These are phyloP conservation scores for Suhomyces bribrorum DNA, from an alignment of 1,139 yeast genomes.

Conservation along the genomic window DNA sequence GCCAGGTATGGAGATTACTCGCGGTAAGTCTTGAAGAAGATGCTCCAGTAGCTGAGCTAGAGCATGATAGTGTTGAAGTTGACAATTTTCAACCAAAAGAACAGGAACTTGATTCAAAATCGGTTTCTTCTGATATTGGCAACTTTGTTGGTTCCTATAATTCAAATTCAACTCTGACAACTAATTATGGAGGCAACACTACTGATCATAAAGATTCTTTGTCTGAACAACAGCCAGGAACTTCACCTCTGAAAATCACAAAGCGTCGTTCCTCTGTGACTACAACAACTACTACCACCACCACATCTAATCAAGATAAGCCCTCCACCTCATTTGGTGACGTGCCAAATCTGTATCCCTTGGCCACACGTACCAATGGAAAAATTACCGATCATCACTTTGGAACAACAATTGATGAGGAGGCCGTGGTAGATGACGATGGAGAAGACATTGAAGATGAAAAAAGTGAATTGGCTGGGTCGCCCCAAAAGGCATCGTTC, in stretches of 20 bases:
- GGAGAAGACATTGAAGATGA: neutral
- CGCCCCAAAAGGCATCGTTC: neutral
- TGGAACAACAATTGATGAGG: constrained; percentile 18
- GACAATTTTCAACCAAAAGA: neutral
- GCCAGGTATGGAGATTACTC: constrained; percentile 72
- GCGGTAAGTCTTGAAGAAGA: constrained; percentile 57
- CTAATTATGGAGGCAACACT: constrained; percentile 36
- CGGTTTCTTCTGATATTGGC: constrained; percentile 44
- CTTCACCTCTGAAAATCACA: no score
- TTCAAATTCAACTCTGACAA: constrained; percentile 47
- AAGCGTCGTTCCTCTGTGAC: no score
- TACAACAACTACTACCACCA: neutral
- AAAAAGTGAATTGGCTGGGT: neutral
- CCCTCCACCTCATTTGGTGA: neutral
- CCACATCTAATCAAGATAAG: neutral
- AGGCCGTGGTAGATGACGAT: constrained; percentile 25
- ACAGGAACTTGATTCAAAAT: constrained; percentile 26
- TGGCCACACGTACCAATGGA: constrained; percentile 19
- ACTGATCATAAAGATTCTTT: constrained; percentile 6
- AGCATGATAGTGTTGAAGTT: constrained; percentile 3
- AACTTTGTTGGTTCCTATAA: constrained; percentile 47
- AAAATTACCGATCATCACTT: constrained; percentile 4
- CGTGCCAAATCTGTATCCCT: constrained; percentile 16
- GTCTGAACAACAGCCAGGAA: constrained; percentile 7
- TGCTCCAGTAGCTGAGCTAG: constrained; percentile 1